A percentile compares a stretch with the other conserved stretches of the same genome.
These are phyloP conservation scores for Calonectria pauciramosa DNA, from an alignment of 2,329 filamentous ascomycete genomes.

Conservation along the genomic window DNA sequence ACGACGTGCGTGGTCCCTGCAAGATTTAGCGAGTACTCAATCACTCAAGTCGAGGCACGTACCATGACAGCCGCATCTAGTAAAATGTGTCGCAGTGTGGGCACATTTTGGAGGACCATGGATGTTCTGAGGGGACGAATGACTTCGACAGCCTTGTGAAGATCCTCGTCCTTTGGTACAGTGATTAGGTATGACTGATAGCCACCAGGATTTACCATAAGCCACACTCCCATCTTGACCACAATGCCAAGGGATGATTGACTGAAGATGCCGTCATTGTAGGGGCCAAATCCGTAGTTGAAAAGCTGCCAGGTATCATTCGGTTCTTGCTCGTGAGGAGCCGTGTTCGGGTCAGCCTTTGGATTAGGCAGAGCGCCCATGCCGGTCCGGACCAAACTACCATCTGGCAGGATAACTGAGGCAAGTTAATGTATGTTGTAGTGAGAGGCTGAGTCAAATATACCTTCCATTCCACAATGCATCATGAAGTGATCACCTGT, in stretches of 20 bases:
- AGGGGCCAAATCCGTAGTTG: constrained; percentile 26
- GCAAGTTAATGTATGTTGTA: background rate
- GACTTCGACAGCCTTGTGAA: constrained; percentile 37
- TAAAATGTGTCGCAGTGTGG: constrained; percentile 35
- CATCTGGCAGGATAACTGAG: constrained; percentile 20
- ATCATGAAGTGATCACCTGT: constrained; percentile 4
- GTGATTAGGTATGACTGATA: constrained; percentile 40
- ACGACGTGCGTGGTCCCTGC: constrained; percentile 21
- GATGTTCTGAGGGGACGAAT: constrained; percentile 34
- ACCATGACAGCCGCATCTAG: constrained; percentile 36
- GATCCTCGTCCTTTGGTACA: constrained; percentile 36
- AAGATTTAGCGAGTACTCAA: background rate
- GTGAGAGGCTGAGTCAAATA: background rate
- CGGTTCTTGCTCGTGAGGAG: constrained; percentile 18
- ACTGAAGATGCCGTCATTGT: constrained; percentile 22
- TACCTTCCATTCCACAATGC: constrained; percentile 24
- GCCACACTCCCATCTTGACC: constrained; percentile 23
- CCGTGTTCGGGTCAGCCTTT: background rate
- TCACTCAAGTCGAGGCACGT: too few species aligned
- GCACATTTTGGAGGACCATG: constrained; percentile 41
- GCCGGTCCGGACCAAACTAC: constrained; percentile 20
- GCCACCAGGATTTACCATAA: constrained; percentile 26
- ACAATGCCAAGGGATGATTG: constrained; percentile 24
- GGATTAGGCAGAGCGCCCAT: constrained; percentile 26
- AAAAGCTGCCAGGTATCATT: constrained; percentile 26